phyloP scores from a whole-genome alignment of 2,329 filamentous ascomycete genomes.

The Trematosphaeria pertusa region DNA sequence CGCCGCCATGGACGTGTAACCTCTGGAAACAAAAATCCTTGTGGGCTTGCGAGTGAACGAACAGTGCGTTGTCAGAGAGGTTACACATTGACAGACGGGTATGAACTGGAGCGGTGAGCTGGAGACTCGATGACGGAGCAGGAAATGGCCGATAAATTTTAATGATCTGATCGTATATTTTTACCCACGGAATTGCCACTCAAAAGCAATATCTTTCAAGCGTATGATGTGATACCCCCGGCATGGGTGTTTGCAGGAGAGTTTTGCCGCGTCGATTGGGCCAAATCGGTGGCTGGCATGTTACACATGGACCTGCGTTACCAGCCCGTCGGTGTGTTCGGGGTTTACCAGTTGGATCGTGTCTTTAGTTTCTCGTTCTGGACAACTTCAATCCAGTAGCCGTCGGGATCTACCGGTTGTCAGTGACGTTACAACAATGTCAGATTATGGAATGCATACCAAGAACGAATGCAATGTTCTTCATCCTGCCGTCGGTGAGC shows the following conservation, averaged over 20 bases:
- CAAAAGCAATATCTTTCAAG: too few species aligned
- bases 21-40: too few species aligned
- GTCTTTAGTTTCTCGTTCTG: conserved; percentile 75
- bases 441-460: conserved; percentile 48
- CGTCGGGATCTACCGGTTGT: conserved; percentile 67
- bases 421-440: conserved; percentile 11
- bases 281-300: too few species aligned
- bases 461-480: conserved; percentile 89
- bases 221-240: too few species aligned
- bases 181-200: not conserved
- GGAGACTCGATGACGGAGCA: not conserved
- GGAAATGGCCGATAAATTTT: not conserved
- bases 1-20: too few species aligned
- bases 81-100: too few species aligned
- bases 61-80: too few species aligned
- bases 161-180: not conserved
- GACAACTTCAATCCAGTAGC: conserved; percentile 80
- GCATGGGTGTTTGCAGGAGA: too few species aligned
- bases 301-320: too few species aligned
- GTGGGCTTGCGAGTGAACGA: too few species aligned
- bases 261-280: too few species aligned
- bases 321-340: too few species aligned
- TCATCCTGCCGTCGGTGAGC: conserved; percentile 89
- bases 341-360: conserved; percentile 49
- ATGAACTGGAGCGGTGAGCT: not conserved